phyloP scores from a whole-genome alignment of 345 rosid species.

The Eucalyptus paniculata region DNA sequence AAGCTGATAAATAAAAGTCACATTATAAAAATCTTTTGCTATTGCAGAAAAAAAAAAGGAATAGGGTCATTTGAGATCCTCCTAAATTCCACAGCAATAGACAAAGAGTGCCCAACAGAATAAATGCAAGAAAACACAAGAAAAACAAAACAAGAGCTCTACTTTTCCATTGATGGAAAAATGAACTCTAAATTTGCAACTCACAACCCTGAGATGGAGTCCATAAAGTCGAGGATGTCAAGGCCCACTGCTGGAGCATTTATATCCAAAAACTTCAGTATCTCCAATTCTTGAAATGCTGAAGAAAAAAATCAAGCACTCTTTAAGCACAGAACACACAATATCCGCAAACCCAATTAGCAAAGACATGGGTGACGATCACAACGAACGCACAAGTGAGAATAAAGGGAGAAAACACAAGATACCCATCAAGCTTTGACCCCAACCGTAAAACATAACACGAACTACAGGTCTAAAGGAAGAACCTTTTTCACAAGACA shows the following conservation, averaged over 20 bases:
- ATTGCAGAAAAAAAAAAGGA: background rate
- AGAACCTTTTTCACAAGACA: background rate
- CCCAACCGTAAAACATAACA: background rate
- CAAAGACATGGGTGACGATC: background rate
- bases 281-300: background rate
- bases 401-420: background rate
- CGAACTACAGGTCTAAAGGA: background rate
- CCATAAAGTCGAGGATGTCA: constrained; percentile 10
- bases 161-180: background rate
- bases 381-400: background rate
- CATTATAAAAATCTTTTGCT: background rate
- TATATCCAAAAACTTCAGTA: background rate
- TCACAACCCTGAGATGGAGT: constrained; percentile 19
- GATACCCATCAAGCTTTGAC: background rate
- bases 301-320: background rate
- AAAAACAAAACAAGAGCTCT: background rate
- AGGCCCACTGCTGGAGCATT: constrained; percentile 19
- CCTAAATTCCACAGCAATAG: background rate
- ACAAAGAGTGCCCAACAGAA: background rate
- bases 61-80: background rate
- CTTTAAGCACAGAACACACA: background rate
- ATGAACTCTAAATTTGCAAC: background rate
- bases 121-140: background rate
- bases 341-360: background rate
- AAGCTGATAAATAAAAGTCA: background rate